Evolutionary conservation across 495 filamentous ascomycete species (phyloP), one percentile per base, ranked within the genome.

Genomic region (Aspergillus egyptiacus): DNA sequence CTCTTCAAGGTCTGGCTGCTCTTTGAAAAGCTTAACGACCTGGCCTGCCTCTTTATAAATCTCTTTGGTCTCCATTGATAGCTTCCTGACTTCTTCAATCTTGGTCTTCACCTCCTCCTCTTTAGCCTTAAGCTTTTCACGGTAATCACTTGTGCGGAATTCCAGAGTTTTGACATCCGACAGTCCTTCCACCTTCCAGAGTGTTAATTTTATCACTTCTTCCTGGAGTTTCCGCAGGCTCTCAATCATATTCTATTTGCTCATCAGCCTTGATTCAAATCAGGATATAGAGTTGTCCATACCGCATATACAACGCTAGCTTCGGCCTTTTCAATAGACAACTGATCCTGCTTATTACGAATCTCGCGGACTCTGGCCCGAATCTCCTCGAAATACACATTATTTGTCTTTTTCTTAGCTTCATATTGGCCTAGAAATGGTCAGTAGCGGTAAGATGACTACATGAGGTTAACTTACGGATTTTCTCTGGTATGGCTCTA

Each of bases 171-270:
- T 77, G 5, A 85, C 62, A 53, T 96, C 93, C 0, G 90, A 96
- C 7, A 69, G 62, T 0, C 89, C 91, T 68, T 98, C 94, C 24
- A 91, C 72, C 6, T 82, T 69, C 37, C 78, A 72, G 34, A 96
- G 63, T 47, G 87, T 76, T 2, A 75, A 74, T 57, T 87, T 81
- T 11, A 89, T 61, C 9, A 89, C 71, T 24, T 79, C 75, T 32
- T 83, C 74, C 46, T 87, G 79, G 8, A 75, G 63, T 23, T 65
- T 59, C 10, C 79, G 79, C 18, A 95, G 74, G 15, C 61, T 55
- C 23, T 75, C 70, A 6, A 95, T 77, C 22, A 76, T 66, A 48
- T 79, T 69, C 68, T 83, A 60, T 32, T 72, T 61, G 6, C 19
- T n/a, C 18, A 64, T 55, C 41, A 37, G 46, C 22, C 28, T 13